These are phyloP conservation scores for Ustulina deusta DNA, from an alignment of 2,329 filamentous ascomycete species.

Conservation along the genomic window DNA sequence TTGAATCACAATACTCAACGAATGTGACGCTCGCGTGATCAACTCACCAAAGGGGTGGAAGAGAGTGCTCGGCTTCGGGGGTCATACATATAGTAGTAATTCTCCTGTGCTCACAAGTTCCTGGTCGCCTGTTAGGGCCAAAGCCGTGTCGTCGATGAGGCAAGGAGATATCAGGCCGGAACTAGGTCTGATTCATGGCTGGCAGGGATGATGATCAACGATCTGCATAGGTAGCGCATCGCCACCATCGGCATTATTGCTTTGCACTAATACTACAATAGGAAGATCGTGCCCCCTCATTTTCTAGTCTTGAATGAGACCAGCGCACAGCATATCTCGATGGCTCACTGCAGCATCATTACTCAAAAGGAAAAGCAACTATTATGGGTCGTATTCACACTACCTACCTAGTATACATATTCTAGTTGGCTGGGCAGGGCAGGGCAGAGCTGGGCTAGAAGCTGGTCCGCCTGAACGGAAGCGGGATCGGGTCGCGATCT, in stretches of 20 bases:
- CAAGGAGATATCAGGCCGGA: neutral
- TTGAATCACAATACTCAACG: neutral
- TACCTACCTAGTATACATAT: too few relatives aligned
- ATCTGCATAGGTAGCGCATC: constrained; percentile 2
- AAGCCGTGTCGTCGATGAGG: neutral
- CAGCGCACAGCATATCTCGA: neutral
- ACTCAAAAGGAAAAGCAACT: constrained; percentile 2
- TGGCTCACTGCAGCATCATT: neutral
- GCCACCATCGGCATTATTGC: neutral
- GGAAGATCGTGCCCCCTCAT: neutral
- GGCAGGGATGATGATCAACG: constrained; percentile 6
- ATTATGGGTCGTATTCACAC: too few relatives aligned
- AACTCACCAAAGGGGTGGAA: neutral
- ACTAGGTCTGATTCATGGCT: neutral
- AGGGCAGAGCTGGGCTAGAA: neutral
- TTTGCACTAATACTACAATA: neutral
- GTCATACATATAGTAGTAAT: constrained; percentile 1
- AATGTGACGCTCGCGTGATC: neutral
- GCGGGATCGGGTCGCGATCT: constrained; percentile 7
- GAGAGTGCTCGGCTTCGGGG: neutral
- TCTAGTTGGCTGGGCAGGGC: too few relatives aligned
- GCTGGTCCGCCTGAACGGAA: neutral
- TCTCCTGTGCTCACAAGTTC: neutral
- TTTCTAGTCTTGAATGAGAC: neutral
- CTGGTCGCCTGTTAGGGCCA: neutral